Evolutionary conservation across 768 basidiomycete genomes (phyloP), one percentile per base, ranked within the genome.

Genomic region (Mycena latifolia): DNA sequence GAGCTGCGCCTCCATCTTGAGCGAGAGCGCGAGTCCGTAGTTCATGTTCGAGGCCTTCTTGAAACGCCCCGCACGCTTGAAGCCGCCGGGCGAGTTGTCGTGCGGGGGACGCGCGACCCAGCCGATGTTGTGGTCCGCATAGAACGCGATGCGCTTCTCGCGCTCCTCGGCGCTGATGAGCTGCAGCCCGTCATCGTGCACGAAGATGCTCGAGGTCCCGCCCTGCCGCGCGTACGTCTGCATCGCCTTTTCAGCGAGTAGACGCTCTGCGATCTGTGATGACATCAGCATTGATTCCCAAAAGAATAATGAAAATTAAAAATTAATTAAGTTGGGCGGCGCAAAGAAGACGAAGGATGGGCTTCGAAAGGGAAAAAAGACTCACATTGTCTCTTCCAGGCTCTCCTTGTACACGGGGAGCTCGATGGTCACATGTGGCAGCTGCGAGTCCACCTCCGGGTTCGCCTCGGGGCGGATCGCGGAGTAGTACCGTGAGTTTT

Each of bases 1-100:
- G 45, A 86, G 80, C 66, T 85, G 81, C 72, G 84, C 86, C 78
- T 85, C 86, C 82, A 86, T 82, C 64, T 88, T 85, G 29, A 94
- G 81, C 6, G 89, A 90, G 7, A 94, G 82, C 71, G 88, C 79
- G 11, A 85, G 81, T 0, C 90, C 92, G 72, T 89, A 93, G 74
- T 95, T 96, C 92, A 96, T 93, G 77, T 96, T 96, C 3, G 88
- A 89, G 1, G 92, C 92, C 77, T 96, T 96, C 84, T 96, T 95
- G 87, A 96, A 96, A 18, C 93, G 87, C 45, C 94, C 94, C 31
- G 92, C 92, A 52, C 94, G 91, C 65, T 91, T 85, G 81, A 87
- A 93, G 1, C 91, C 92, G 73, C 89, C 88, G 20, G 86, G 78
- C 2, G 79, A 76, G 68, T 79, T 79, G 43, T 85, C 85, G 75